Conservation (phyloP, 2,329 filamentous ascomycete genomes). For the Claviceps maximensis region DNA sequence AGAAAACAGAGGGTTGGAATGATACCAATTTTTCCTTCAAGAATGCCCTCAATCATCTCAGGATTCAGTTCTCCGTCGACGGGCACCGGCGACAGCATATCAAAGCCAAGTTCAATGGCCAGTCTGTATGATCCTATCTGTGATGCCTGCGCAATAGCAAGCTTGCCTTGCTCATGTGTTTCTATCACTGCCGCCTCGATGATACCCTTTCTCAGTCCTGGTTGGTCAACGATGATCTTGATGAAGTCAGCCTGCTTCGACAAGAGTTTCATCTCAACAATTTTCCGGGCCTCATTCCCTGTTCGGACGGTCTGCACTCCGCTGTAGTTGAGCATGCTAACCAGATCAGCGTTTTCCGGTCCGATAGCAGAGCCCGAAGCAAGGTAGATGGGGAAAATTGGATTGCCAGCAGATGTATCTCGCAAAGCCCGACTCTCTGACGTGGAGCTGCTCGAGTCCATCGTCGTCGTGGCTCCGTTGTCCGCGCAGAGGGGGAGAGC, state of each 20-base stretch:
- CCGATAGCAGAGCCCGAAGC: conserved; percentile 6
- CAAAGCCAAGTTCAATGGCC: conserved; percentile 15
- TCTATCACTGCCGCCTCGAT: conserved; percentile 12
- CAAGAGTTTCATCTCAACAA: background rate
- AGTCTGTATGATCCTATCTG: conserved; percentile 12
- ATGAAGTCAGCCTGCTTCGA: conserved; percentile 13
- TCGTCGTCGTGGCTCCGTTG: conserved; percentile 7
- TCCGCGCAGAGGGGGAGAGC: conserved; percentile 1
- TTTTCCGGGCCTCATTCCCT: conserved; percentile 1
- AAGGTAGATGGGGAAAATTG: conserved; percentile 6
- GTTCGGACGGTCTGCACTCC: background rate
- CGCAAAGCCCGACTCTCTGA: conserved; percentile 7
- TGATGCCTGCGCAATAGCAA: conserved; percentile 15
- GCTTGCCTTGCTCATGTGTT: conserved; percentile 12
- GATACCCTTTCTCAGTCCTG: conserved; percentile 12
- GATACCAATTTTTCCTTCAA: conserved; percentile 8
- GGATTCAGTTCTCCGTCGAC: conserved; percentile 14
- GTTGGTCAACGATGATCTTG: conserved; percentile 12
- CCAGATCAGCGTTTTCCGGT: background rate
- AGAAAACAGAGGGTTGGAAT: conserved; percentile 14
- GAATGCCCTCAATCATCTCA: conserved; percentile 6
- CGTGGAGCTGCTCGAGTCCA: conserved; percentile 7
- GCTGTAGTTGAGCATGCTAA: conserved; percentile 1
- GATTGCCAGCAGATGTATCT: background rate
- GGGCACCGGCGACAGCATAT: conserved; percentile 17